Conservation (phyloP, 768 basidiomycete genomes). For the Psilocybe azurescens region DNA sequence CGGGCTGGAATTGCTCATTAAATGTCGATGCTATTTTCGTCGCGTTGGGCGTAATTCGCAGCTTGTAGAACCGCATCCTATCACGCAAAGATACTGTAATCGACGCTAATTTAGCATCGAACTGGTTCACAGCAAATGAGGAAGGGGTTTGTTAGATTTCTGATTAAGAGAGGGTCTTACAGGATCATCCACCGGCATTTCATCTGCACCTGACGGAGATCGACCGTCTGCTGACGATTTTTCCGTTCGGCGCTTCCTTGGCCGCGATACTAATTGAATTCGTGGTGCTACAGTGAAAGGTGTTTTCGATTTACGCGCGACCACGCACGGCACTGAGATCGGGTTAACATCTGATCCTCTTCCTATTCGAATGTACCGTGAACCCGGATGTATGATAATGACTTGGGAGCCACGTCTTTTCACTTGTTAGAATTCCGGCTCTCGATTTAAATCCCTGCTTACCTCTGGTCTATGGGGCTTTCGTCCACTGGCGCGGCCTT, state of each 20-base stretch:
- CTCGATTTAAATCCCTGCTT: slow-evolving; percentile 19
- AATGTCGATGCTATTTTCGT: slow-evolving; percentile 74
- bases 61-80: slow-evolving; percentile 86
- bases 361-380: slow-evolving; percentile 74
- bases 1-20: slow-evolving; percentile 85
- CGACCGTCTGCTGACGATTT: slow-evolving; percentile 3
- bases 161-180: slow-evolving; percentile 42
- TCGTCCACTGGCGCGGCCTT: slow-evolving; percentile 49
- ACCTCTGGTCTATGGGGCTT: slow-evolving; percentile 53
- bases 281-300: slow-evolving; percentile 48
- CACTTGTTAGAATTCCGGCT: slow-evolving; percentile 27
- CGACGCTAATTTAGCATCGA: slow-evolving; percentile 76
- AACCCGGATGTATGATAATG: slow-evolving; percentile 82
- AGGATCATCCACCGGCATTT: slow-evolving; percentile 51
- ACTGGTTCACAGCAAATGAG: slow-evolving; percentile 43
- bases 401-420: slow-evolving; percentile 77
- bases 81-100: slow-evolving; percentile 77
- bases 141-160: neutral
- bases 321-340: slow-evolving; percentile 68
- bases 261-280: slow-evolving; percentile 59
- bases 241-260: slow-evolving; percentile 43
- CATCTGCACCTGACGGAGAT: slow-evolving; percentile 4
- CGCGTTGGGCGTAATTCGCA: slow-evolving; percentile 74
- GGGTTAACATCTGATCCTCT: slow-evolving; percentile 80
- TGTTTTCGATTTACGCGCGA: slow-evolving; percentile 66